Evolutionary conservation across 2,329 filamentous ascomycete genomes (phyloP), one percentile per base, ranked within the genome.

Genomic region (Cercospora citrullina): DNA sequence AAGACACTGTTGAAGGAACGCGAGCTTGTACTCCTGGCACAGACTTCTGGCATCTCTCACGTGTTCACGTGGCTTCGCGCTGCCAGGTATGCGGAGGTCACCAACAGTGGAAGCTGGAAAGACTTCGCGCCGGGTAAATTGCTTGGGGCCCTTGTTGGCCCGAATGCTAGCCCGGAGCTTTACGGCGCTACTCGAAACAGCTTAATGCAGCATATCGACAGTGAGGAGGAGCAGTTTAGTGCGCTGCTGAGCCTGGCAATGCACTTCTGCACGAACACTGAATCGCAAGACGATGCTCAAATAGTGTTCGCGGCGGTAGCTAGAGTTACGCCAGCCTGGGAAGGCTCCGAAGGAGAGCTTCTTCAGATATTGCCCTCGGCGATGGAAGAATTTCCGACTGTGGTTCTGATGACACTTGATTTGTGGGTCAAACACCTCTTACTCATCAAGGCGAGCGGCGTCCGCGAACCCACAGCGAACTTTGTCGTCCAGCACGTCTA

Each of bases 51-150:
- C 62, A 48, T 21, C 53, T 51, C 53, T n/a, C 33, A 21, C 36
- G 62, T 55, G 48, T 51, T 60, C 31, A 28, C 64, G n/a, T 66
- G 39, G 23, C 16, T 69, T 42, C 64, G 68, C 21, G 36, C 63
- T 28, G 53, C 48, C 39, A 57, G 58, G 21, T 58, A 64, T 28
- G 51, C 55, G 3, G 60, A 69, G 18, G 55, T 31, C 10, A 59
- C 55, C 7, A 53, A 28, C 16, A 58, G 59, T 59, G 63, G n/a
- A 36, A 58, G 64, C 28, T 72, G 68, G 71, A 61, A 33, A 45
- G 60, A 69, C 3, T 74, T 63, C 33, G 60, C 65, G 10, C 73
- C 74, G 16, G 73, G 72, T 23, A 68, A 69, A 55, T 63, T 75
- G 6, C 39, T 75, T n/a, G 67, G 64, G 4, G 16, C 64, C 63